Evolutionary conservation across 2,329 filamentous ascomycete genomes (phyloP), one percentile per base, ranked within the genome.

Genomic region (Diaporthe longicolla): DNA sequence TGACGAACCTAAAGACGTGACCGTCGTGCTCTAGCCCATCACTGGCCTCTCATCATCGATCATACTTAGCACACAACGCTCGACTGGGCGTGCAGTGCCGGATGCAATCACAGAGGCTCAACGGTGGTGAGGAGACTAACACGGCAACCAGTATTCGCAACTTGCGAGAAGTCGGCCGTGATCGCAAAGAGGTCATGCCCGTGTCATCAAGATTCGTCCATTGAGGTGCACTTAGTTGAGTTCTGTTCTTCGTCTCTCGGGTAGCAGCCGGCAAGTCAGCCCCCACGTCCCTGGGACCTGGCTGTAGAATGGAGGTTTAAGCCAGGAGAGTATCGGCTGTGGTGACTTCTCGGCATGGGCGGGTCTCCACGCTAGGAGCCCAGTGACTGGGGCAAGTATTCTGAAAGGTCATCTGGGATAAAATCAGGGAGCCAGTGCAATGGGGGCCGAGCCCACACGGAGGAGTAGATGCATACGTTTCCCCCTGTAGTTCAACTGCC

Each of bases 271-370:
- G 52, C 24, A 1, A 74, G 40, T 32, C 58, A 10, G 9, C 43
- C 6, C 35, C 70, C 24, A 73, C 74, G 13, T 10, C 82, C 81
- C 73, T 81, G 80, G 79, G 79, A 78, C 73, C 13, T 81, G 70
- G 78, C 78, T 0, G n/a, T n/a, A 73, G 76, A 21, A 81, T 1
- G 55, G 78, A 35, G 57, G 78, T 40, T 72, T 74, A n/a, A 4
- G 78, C 79, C 69, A 75, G 78, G 10, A 77, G 43, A 19, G 13
- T 19, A 17, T 19, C 13, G 43, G 43, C 43, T 50, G 73, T 71
- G 48, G 43, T n/a, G 43, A 50, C 17, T 26, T 37, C 43, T 17
- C 35, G 40, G 10, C 50, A 72, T 37, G 68, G 65, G 0, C 17
- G 40, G 2, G 40, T 15, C 40, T 43, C 40, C 40, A 19, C 13